Percentiles rank a stretch among this genome's conserved stretches.
Conservation (phyloP, 495 filamentous ascomycete genomes). For the Aspergillus olivimuriae region DNA sequence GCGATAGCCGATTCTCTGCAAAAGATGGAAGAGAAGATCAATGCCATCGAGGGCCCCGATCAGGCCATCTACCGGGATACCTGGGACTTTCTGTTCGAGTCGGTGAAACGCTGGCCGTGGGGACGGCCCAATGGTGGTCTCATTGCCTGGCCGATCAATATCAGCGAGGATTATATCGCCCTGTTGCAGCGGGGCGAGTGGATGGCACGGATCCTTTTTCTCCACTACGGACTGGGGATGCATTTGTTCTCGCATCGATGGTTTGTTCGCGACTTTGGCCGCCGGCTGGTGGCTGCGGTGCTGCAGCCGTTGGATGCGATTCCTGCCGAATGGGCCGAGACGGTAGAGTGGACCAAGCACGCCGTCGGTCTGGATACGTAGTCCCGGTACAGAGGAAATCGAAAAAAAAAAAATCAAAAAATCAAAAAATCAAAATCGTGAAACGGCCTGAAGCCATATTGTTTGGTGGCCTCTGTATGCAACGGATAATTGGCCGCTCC, state of each 20-base stretch:
- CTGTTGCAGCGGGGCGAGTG: slow-evolving; percentile 28
- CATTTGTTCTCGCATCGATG: slow-evolving; percentile 32
- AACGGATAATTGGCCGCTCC: background rate
- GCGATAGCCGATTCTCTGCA: slow-evolving; percentile 19
- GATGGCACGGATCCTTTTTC: slow-evolving; percentile 30
- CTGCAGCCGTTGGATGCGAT: slow-evolving; percentile 24
- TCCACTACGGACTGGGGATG: slow-evolving; percentile 32
- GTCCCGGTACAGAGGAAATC: background rate
- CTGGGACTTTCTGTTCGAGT: slow-evolving; percentile 25
- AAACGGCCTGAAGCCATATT: no score
- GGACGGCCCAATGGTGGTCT: slow-evolving; percentile 26
- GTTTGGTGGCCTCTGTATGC: no score
- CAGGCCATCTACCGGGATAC: slow-evolving; percentile 16
- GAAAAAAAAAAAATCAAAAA: background rate
- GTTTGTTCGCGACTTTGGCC: slow-evolving; percentile 33
- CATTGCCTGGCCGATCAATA: slow-evolving; percentile 32
- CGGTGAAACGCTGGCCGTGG: slow-evolving; percentile 29
- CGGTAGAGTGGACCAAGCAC: slow-evolving; percentile 26
- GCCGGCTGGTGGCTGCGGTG: slow-evolving; percentile 28
- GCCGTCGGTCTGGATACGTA: slow-evolving; percentile 15
- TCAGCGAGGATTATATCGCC: slow-evolving; percentile 22
- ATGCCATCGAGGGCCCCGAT: slow-evolving; percentile 9
- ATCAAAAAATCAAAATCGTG: background rate
- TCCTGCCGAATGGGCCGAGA: slow-evolving; percentile 25
- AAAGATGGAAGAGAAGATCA: slow-evolving; percentile 14